phyloP scores from a whole-genome alignment of 176 grass and related monocot genomes.

The Triticum timopheevii region DNA sequence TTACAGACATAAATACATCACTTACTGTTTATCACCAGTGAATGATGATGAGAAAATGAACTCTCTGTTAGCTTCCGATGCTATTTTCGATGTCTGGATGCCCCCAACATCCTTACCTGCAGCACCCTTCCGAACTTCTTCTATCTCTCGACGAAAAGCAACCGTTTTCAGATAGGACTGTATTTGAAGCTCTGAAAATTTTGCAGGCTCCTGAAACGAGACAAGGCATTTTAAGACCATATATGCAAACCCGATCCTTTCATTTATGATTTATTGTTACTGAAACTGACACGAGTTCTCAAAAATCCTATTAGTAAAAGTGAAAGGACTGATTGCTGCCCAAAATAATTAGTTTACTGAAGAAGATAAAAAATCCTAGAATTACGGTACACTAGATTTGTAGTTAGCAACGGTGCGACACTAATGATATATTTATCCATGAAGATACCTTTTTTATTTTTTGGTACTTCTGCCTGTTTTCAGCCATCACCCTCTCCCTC shows the following conservation, averaged over 20 bases:
- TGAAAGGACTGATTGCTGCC: neutral
- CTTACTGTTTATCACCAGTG: slow-evolving; percentile 98
- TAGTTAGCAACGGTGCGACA: neutral
- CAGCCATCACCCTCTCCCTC: slow-evolving; percentile 97
- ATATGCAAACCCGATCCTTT: neutral
- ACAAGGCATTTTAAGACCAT: slow-evolving; percentile 3
- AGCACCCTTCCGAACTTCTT: slow-evolving; percentile 78
- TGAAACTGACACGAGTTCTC: neutral
- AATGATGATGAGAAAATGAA: slow-evolving; percentile 98
- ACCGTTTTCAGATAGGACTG: slow-evolving; percentile 99
- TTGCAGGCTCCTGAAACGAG: slow-evolving; percentile 70
- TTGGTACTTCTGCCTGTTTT: slow-evolving; percentile 98
- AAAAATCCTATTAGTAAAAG: neutral
- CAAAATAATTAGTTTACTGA: slow-evolving; percentile 24
- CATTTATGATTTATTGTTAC: neutral
- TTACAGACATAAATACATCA: slow-evolving; percentile 13
- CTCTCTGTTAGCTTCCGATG: slow-evolving; percentile 96
- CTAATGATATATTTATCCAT: slow-evolving; percentile 31
- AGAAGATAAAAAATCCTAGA: neutral
- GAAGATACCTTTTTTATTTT: slow-evolving; percentile 81
- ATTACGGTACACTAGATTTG: neutral
- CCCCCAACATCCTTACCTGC: slow-evolving; percentile 72
- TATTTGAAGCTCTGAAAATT: slow-evolving; percentile 99
- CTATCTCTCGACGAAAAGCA: slow-evolving; percentile 91
- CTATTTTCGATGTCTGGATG: slow-evolving; percentile 86